These are phyloP conservation scores for Penicillium sp. DNA, from an alignment of 2,329 filamentous ascomycete genomes.

Conservation along the genomic window DNA sequence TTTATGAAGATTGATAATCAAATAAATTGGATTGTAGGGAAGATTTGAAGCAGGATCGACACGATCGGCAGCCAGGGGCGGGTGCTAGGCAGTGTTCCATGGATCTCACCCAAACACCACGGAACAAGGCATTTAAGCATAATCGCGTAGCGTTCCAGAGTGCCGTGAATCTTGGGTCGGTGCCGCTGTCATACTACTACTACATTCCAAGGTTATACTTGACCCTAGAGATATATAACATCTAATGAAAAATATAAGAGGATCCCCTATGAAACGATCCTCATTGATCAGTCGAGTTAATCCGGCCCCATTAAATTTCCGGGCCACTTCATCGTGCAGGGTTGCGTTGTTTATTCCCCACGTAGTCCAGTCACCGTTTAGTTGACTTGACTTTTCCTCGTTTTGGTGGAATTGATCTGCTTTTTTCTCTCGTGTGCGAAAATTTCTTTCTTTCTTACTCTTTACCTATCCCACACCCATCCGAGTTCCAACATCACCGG, in stretches of 20 bases:
- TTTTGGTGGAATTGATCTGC: not conserved
- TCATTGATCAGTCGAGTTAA: not conserved
- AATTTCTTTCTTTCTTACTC: not conserved
- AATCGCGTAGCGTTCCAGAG: constrained; percentile 21
- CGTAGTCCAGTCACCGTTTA: not conserved
- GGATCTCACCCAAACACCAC: constrained; percentile 15
- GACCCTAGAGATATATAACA: not conserved
- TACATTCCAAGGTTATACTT: not conserved
- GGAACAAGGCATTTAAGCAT: constrained; percentile 25
- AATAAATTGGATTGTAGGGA: no score
- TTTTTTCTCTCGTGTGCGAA: not conserved
- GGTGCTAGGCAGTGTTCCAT: constrained; percentile 9
- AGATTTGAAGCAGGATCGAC: constrained; percentile 12
- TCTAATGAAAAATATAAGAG: not conserved
- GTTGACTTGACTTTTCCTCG: not conserved
- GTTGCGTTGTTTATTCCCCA: constrained; percentile 8
- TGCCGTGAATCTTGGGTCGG: constrained; percentile 16
- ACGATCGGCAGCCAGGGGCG: constrained; percentile 15
- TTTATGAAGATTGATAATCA: no score
- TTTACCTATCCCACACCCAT: not conserved
- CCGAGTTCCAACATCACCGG: not conserved
- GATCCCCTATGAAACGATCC: not conserved
- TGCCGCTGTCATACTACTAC: constrained; percentile 18
- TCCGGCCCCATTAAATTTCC: constrained; percentile 10
- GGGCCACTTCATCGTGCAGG: constrained; percentile 16